phyloP scores from a whole-genome alignment of 2,329 filamentous ascomycete species.

The Scytalidium lignicola region DNA sequence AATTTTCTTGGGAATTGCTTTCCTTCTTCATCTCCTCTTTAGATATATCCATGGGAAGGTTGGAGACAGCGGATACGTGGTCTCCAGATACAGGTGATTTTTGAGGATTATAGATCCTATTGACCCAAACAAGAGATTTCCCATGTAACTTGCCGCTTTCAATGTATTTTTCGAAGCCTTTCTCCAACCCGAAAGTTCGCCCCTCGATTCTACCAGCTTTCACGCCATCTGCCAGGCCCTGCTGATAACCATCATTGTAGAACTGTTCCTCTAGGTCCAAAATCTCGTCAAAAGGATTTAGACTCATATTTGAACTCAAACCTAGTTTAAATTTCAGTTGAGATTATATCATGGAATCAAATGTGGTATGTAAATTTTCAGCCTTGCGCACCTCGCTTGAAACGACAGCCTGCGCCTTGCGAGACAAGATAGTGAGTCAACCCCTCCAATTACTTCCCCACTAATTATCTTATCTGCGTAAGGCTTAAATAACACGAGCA shows the following conservation, averaged over 20 bases:
- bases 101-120: conserved; percentile 46
- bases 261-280: conserved; percentile 62
- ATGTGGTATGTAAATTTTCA: neutral
- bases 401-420: neutral
- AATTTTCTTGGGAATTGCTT: neutral
- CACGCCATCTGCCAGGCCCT: conserved; percentile 71
- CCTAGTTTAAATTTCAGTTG: neutral
- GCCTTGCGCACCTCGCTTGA: neutral
- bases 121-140: conserved; percentile 77
- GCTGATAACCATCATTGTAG: conserved; percentile 75
- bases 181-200: conserved; percentile 82
- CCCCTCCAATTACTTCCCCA: too few species aligned
- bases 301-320: conserved; percentile 13
- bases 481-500: too few species aligned
- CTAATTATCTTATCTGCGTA: too few species aligned
- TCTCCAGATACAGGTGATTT: neutral
- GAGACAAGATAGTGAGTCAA: too few species aligned
- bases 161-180: conserved; percentile 88
- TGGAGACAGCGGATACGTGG: neutral
- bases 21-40: neutral
- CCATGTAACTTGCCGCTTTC: conserved; percentile 76
- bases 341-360: neutral
- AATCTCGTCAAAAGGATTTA: conserved; percentile 32
- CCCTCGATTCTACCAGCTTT: conserved; percentile 81
- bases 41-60: neutral